Evolutionary conservation across 495 filamentous ascomycete species (phyloP).

Genomic region (Filosporella fistucella): DNA sequence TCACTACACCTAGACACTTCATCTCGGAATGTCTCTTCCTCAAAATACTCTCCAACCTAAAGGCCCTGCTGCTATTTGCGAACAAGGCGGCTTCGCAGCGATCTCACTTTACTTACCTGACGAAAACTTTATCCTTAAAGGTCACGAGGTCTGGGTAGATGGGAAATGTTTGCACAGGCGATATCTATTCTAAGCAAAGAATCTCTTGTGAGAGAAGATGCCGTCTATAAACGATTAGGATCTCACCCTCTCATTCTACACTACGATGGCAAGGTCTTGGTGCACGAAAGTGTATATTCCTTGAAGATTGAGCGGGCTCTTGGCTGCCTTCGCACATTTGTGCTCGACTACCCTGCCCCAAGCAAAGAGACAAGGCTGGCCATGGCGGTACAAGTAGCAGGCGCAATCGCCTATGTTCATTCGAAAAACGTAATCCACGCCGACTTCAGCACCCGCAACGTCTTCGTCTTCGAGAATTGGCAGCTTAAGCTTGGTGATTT

Average conservation of each 20-base stretch:
- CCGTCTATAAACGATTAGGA: neutral
- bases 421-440: constrained; percentile 8
- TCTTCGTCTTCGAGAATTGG: constrained; percentile 1
- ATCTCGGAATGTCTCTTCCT: too few relatives aligned
- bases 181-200: neutral
- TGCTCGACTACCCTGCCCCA: neutral
- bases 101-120: constrained; percentile 12
- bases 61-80: too few relatives aligned
- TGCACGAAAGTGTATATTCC: neutral
- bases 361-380: neutral
- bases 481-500: neutral
- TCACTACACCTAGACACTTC: too few relatives aligned
- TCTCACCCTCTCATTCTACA: neutral
- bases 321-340: neutral
- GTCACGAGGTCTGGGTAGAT: neutral
- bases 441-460: constrained; percentile 9
- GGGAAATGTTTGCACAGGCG: neutral
- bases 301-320: neutral
- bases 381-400: neutral
- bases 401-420: constrained; percentile 2
- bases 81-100: too few relatives aligned
- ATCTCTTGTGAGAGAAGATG: neutral
- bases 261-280: neutral
- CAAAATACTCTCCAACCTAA: too few relatives aligned
- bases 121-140: neutral